These are phyloP conservation scores for Apophysomyces variabilis DNA, from an alignment of 371 early-diverging fungal genomes.

Conservation along the genomic window DNA sequence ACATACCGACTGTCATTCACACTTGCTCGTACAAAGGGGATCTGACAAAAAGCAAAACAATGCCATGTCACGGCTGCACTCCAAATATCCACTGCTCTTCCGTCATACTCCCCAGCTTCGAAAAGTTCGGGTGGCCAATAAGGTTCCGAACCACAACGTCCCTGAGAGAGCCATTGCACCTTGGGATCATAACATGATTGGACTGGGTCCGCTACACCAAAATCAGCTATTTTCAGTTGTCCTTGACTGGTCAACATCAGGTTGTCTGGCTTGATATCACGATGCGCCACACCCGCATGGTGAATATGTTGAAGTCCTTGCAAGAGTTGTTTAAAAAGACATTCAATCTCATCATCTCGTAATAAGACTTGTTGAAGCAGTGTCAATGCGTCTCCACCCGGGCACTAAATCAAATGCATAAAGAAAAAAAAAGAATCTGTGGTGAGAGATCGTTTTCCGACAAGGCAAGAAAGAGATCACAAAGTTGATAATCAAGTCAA, in stretches of 20 bases:
- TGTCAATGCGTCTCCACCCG: constrained; percentile 43
- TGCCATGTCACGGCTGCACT: constrained; percentile 41
- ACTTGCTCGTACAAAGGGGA: constrained; percentile 54
- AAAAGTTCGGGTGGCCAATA: constrained; percentile 40
- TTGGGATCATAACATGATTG: constrained; percentile 28
- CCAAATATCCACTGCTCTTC: constrained; percentile 38
- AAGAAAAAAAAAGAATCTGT: no score
- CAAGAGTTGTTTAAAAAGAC: constrained; percentile 65
- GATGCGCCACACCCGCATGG: constrained; percentile 70
- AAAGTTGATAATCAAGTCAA: no score
- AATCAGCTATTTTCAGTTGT: constrained; percentile 69
- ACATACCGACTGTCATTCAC: constrained; percentile 67
- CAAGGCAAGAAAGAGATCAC: no score
- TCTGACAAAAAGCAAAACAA: constrained; percentile 29
- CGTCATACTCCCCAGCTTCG: constrained; percentile 25
- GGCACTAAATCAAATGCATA: constrained; percentile 25
- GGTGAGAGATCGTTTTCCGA: no score
- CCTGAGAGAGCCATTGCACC: constrained; percentile 19
- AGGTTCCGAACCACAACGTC: constrained; percentile 37
- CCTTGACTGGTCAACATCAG: constrained; percentile 61
- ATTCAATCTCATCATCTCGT: constrained; percentile 32
- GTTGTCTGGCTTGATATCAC: constrained; percentile 78
- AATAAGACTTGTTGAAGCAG: constrained; percentile 34
- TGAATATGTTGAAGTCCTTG: constrained; percentile 77
- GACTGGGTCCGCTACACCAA: constrained; percentile 71